phyloP scores from a whole-genome alignment of 2,329 filamentous ascomycete genomes.

The Cercospora sp. region DNA sequence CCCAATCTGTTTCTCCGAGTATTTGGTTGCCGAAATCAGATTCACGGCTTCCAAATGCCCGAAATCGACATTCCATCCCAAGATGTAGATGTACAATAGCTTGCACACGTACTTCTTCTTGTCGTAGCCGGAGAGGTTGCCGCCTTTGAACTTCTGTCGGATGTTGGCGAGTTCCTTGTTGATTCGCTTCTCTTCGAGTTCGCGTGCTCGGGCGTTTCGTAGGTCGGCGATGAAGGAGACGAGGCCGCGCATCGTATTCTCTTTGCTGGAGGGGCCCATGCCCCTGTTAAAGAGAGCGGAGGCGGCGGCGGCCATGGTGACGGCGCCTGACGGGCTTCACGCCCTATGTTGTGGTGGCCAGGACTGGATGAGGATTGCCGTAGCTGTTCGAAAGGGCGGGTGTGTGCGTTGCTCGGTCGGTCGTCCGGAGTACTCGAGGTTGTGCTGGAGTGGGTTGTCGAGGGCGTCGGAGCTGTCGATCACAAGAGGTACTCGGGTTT shows the following conservation, averaged over 20 bases:
- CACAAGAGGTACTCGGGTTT: neutral
- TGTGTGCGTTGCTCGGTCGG: slow-evolving; percentile 2
- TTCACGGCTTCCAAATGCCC: slow-evolving; percentile 98
- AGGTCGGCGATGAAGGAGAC: slow-evolving; percentile 98
- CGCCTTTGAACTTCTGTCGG: slow-evolving; percentile 92
- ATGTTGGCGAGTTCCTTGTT: slow-evolving; percentile 99
- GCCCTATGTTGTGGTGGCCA: slow-evolving; percentile 19
- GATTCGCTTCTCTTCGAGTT: slow-evolving; percentile 97
- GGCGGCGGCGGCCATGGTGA: slow-evolving; percentile 39
- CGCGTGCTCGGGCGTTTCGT: slow-evolving; percentile 88
- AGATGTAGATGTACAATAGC: slow-evolving; percentile 97
- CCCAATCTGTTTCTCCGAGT: slow-evolving; percentile 98
- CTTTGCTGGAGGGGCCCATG: slow-evolving; percentile 37
- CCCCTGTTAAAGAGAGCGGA: slow-evolving; percentile 42
- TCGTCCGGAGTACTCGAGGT: neutral
- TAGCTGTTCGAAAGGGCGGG: neutral
- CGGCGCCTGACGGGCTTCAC: slow-evolving; percentile 27
- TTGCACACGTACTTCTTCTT: slow-evolving; percentile 99
- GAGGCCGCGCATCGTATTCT: slow-evolving; percentile 60
- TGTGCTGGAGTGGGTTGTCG: neutral
- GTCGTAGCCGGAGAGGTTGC: slow-evolving; percentile 87
- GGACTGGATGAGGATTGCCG: neutral
- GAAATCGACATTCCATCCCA: slow-evolving; percentile 99
- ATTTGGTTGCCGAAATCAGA: slow-evolving; percentile 92
- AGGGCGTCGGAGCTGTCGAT: slow-evolving; percentile 14